Evolutionary conservation across 2,329 filamentous ascomycete genomes (phyloP).

Genomic region (Fusarium dimerum): DNA sequence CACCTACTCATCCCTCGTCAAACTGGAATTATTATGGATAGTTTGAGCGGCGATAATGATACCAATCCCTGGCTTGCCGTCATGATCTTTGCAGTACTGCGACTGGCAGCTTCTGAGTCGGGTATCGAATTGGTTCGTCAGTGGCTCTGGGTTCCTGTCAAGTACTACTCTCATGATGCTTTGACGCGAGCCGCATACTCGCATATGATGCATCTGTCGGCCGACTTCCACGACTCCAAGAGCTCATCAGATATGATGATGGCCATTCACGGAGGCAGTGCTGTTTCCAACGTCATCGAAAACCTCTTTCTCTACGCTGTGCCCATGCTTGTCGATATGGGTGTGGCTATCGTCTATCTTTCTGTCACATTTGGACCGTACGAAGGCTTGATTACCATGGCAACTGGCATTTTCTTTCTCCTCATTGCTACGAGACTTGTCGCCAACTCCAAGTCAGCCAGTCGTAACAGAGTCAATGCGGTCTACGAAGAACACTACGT

Average conservation of each 20-base stretch:
- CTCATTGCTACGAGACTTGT: conserved; percentile 56
- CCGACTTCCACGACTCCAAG: conserved; percentile 62
- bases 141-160: conserved; percentile 60
- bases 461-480: conserved; percentile 52
- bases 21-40: conserved; percentile 76
- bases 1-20: conserved; percentile 81
- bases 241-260: conserved; percentile 60
- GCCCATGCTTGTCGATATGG: conserved; percentile 62
- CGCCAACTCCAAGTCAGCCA: conserved; percentile 48
- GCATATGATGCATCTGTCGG: conserved; percentile 61
- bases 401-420: conserved; percentile 58
- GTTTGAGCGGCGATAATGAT: conserved; percentile 53
- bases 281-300: conserved; percentile 58
- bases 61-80: conserved; percentile 55
- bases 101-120: conserved; percentile 55
- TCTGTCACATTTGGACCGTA: conserved; percentile 60
- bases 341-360: conserved; percentile 60
- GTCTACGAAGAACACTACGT: conserved; percentile 58
- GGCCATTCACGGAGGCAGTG: conserved; percentile 56
- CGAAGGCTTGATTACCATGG: conserved; percentile 62
- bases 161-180: conserved; percentile 56
- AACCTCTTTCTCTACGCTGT: conserved; percentile 58
- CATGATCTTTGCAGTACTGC: conserved; percentile 51
- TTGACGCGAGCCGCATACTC: conserved; percentile 57
- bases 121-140: conserved; percentile 55